A percentile compares a stretch with the other conserved stretches of the same genome.
Conservation (phyloP, 805 yeast genomes). For the Cyberlindnera saturnus region DNA sequence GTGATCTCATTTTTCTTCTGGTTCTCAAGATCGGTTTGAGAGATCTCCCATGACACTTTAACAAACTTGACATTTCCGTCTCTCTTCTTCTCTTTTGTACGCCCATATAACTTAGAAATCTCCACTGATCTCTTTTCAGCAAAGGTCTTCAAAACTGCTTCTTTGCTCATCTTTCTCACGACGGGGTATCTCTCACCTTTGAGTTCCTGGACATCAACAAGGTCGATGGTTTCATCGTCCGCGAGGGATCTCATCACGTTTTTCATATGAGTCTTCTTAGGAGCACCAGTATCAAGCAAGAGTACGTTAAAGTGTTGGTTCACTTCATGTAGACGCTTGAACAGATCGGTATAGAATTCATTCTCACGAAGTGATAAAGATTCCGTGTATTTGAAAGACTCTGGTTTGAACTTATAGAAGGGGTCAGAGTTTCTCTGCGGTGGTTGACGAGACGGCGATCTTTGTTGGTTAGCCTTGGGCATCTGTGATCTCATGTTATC, state of each 20-base stretch:
- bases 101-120: slow-evolving; percentile 18
- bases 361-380: slow-evolving; percentile 14
- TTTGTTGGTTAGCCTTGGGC: neutral
- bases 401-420: slow-evolving; percentile 12
- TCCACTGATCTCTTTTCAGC: slow-evolving; percentile 16
- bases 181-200: slow-evolving; percentile 8
- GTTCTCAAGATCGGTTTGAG: slow-evolving; percentile 42
- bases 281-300: slow-evolving; percentile 9
- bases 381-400: slow-evolving; percentile 14
- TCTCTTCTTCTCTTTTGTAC: slow-evolving; percentile 22
- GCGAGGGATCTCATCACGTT: slow-evolving; percentile 7
- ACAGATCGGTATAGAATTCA: slow-evolving; percentile 16
- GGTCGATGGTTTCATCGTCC: slow-evolving; percentile 13
- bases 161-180: slow-evolving; percentile 11
- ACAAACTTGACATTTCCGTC: slow-evolving; percentile 38
- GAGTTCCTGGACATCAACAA: slow-evolving; percentile 14
- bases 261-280: slow-evolving; percentile 6
- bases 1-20: slow-evolving; percentile 49
- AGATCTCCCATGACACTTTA: slow-evolving; percentile 51
- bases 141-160: slow-evolving; percentile 25
- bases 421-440: slow-evolving; percentile 6
- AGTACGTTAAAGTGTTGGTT: slow-evolving; percentile 12
- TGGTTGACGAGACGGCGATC: slow-evolving; percentile 2
- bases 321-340: slow-evolving; percentile 11
- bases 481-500: neutral